These are phyloP conservation scores for Lepiota brunneoincarnata DNA, from an alignment of 768 basidiomycete genomes.

Conservation along the genomic window DNA sequence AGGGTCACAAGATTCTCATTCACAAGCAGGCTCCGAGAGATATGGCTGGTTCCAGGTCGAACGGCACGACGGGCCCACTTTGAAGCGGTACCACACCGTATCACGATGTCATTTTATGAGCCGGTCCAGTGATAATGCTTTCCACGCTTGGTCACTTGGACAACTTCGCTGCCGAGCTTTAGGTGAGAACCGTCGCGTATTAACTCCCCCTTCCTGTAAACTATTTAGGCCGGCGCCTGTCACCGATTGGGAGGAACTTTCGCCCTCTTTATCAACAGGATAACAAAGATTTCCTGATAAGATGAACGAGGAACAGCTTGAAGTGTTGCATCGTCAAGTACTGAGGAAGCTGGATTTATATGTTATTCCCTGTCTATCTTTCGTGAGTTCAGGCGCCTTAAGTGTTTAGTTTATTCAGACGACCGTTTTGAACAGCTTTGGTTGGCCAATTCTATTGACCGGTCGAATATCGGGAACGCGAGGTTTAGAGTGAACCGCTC, in stretches of 20 bases:
- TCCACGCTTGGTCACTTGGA: no score
- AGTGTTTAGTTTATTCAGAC: background rate
- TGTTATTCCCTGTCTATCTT: slow-evolving; percentile 28
- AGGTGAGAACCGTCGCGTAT: background rate
- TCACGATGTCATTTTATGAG: no score
- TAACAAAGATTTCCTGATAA: background rate
- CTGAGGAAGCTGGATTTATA: slow-evolving; percentile 31
- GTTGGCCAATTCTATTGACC: slow-evolving; percentile 22
- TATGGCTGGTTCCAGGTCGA: no score
- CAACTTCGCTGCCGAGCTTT: no score
- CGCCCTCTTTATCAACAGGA: background rate
- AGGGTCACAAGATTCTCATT: background rate
- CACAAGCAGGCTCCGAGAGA: no score
- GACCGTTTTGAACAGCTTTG: background rate
- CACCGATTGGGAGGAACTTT: background rate
- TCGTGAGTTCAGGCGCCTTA: slow-evolving; percentile 23
- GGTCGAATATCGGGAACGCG: slow-evolving; percentile 30
- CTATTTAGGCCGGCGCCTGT: background rate
- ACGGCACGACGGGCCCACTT: no score
- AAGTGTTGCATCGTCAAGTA: slow-evolving; percentile 1
- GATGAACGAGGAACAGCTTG: background rate
- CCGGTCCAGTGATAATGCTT: no score
- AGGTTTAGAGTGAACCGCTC: background rate
- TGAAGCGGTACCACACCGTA: no score
- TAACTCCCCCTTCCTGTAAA: background rate